Conservation (phyloP, 1,284 basidiomycete species). For the Ceraceosorus guamensis region DNA sequence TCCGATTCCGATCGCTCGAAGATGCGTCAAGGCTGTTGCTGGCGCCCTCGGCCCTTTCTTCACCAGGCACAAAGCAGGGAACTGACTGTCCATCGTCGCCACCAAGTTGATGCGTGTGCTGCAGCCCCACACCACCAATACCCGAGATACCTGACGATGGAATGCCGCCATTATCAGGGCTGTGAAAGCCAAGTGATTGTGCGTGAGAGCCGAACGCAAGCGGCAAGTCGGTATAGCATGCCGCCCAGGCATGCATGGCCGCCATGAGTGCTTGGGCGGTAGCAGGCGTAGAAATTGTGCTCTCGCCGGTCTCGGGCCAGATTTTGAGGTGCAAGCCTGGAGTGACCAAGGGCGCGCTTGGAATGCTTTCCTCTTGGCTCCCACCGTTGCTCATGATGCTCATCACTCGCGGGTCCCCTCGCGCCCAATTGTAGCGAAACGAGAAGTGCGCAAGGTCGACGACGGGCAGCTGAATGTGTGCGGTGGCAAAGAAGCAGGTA, state of each 20-base stretch:
- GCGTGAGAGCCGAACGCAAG: constrained; percentile 28
- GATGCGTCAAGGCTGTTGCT: too few relatives aligned
- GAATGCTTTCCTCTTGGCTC: constrained; percentile 17
- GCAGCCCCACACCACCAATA: neutral
- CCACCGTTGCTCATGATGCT: constrained; percentile 39
- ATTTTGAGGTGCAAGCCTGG: constrained; percentile 4
- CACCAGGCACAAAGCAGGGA: constrained; percentile 6
- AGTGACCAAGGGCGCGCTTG: constrained; percentile 3
- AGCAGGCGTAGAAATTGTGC: constrained; percentile 32
- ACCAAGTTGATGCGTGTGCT: constrained; percentile 5
- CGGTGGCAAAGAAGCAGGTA: constrained; percentile 37
- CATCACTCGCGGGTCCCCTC: constrained; percentile 38
- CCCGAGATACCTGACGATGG: neutral
- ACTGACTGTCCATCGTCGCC: constrained; percentile 1
- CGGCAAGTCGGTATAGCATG: constrained; percentile 36
- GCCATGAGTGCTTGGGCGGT: constrained; percentile 35
- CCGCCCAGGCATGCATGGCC: constrained; percentile 38
- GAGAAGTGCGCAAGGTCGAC: constrained; percentile 37
- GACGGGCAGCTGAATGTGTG: constrained; percentile 38
- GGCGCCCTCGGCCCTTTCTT: constrained; percentile 8
- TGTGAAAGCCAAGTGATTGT: constrained; percentile 14
- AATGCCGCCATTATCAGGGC: neutral
- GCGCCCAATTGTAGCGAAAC: constrained; percentile 35
- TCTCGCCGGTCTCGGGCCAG: constrained; percentile 23
- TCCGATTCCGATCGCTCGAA: too few relatives aligned